Evolutionary conservation across 2,329 filamentous ascomycete genomes (phyloP), one percentile per base, ranked within the genome.

Genomic region (Paecilomyces sp.): DNA sequence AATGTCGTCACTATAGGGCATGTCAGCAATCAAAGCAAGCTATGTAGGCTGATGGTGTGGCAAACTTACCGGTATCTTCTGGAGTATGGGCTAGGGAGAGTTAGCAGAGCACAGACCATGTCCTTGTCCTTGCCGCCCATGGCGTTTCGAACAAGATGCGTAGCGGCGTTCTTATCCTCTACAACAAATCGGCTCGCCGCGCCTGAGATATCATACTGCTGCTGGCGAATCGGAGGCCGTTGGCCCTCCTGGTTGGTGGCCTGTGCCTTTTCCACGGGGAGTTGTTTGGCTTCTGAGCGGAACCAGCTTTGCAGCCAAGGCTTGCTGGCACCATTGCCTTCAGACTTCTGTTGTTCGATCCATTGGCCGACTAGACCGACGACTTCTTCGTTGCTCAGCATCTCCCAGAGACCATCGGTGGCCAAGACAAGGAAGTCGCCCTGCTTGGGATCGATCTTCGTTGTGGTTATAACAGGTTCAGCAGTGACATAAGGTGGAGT

Each of bases 351-450:
- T 24, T 85, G 86, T 74, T 99, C 94, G 55, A 99, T 86, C 94
- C 94, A 99, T 74, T 96, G 91, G 15, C 93, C 95, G 3, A 99
- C 94, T 2, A 99, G 85, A 0, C 94, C 94, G 56, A 99, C 90
- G 1, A 97, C 94, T 79, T 99, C 94, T 72, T 99, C 94, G 69
- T 97, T 99, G 55, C 91, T 97, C 62, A 99, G 82, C 94, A 97
- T 97, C 77, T 99, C 94, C 94, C 94, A 99, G 0, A 99, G 82
- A 3, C 94, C 94, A 72, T 99, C 94, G 0, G 94, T 97, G 24
- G 94, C 94, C 82, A 99, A 88, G 62, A 99, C 93, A 12, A 99
- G 82, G 68, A 99, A 99, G 72, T 99, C 94, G 54, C 93, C 92
- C 63, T 90, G 90, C 58, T 91, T 85, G 1, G 94, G 94, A 67